Percentiles rank a stretch among this genome's conserved stretches.
phyloP scores from a whole-genome alignment of 768 basidiomycete genomes.

The Lentinula boryana region DNA sequence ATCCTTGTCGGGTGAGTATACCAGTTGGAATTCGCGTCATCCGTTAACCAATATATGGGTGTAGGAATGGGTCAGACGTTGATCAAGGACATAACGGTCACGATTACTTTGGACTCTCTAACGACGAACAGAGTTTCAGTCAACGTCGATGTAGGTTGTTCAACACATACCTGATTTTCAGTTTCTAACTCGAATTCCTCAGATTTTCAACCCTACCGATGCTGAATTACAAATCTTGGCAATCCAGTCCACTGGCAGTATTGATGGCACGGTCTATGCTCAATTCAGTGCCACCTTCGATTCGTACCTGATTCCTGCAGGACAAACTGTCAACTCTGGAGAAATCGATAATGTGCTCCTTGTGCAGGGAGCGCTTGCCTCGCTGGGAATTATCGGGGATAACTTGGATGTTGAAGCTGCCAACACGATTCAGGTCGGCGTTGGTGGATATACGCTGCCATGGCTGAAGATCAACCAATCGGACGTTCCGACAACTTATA shows the following conservation, averaged over 20 bases:
- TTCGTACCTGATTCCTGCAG: conserved; percentile 50
- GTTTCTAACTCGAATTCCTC: neutral
- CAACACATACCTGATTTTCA: neutral
- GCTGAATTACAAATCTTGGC: conserved; percentile 51
- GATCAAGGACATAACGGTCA: conserved; percentile 50
- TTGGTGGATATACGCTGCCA: conserved; percentile 55
- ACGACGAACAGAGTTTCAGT: conserved; percentile 43
- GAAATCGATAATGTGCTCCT: conserved; percentile 50
- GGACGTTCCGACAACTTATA: conserved; percentile 47
- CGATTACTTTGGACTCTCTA: conserved; percentile 45
- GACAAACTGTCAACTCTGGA: conserved; percentile 58
- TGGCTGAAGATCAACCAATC: conserved; percentile 58
- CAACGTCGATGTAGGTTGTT: conserved; percentile 48
- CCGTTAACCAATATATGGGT: neutral
- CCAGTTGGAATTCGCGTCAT: neutral
- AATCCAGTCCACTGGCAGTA: conserved; percentile 48
- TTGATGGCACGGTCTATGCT: conserved; percentile 50
- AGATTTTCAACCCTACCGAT: conserved; percentile 53
- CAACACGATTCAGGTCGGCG: conserved; percentile 40
- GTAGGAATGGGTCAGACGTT: conserved; percentile 46
- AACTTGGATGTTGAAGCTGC: conserved; percentile 50
- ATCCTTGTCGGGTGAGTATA: conserved; percentile 36
- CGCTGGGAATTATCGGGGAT: conserved; percentile 52
- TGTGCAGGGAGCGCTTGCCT: conserved; percentile 48
- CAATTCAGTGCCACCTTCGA: conserved; percentile 51